Percentiles rank a stretch among this genome's conserved stretches.
These are phyloP conservation scores for Didymellaceae sp. DNA, from an alignment of 2,329 filamentous ascomycete species.

Conservation along the genomic window DNA sequence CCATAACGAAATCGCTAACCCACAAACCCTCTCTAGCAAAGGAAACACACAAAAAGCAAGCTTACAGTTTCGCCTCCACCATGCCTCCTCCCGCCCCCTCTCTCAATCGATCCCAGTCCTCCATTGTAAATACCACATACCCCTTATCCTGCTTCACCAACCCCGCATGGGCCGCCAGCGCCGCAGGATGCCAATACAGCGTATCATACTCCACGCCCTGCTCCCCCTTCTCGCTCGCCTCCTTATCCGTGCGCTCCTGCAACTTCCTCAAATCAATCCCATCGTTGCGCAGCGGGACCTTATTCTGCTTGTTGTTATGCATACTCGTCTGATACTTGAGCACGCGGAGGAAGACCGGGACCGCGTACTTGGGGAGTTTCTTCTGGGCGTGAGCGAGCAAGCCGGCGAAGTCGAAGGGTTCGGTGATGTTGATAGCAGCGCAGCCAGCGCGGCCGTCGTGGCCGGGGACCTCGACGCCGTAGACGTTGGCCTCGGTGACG, in stretches of 20 bases:
- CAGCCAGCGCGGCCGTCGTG: constrained; percentile 61
- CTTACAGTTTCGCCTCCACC: constrained; percentile 29
- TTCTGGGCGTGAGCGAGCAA: constrained; percentile 65
- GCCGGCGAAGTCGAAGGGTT: constrained; percentile 59
- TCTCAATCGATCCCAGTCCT: constrained; percentile 64
- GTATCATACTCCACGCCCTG: constrained; percentile 49
- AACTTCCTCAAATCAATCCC: constrained; percentile 65
- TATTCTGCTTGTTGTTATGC: constrained; percentile 83
- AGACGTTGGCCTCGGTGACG: constrained; percentile 57
- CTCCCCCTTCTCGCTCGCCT: constrained; percentile 46
- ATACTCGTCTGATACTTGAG: constrained; percentile 65
- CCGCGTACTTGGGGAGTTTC: constrained; percentile 73
- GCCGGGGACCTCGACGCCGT: constrained; percentile 56
- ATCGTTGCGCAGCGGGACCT: constrained; percentile 71
- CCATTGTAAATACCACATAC: constrained; percentile 65
- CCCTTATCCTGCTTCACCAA: constrained; percentile 47
- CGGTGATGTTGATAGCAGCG: constrained; percentile 63
- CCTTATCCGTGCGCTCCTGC: constrained; percentile 47
- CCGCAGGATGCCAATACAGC: constrained; percentile 58
- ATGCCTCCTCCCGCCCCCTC: constrained; percentile 34
- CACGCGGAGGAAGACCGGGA: constrained; percentile 74
- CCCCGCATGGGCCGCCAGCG: constrained; percentile 42
- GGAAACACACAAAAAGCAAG: background rate
- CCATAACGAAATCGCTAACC: background rate
- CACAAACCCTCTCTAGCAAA: background rate